phyloP scores from a whole-genome alignment of 139 green algal genomes.

The Chlamydomonas eustigma region DNA sequence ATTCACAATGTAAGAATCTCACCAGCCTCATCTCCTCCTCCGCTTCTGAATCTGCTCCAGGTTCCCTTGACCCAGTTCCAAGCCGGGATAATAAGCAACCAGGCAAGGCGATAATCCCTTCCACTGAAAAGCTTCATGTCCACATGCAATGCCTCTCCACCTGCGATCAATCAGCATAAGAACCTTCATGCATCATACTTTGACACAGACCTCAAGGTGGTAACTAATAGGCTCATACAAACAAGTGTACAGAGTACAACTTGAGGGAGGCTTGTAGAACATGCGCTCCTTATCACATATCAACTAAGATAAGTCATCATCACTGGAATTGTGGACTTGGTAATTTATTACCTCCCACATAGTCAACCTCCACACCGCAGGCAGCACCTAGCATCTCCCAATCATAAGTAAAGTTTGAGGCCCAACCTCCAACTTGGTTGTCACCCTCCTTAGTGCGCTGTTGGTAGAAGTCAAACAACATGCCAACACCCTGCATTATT shows the following conservation, averaged over 20 bases:
- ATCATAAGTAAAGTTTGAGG: constrained; percentile 41
- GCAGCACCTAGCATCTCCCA: constrained; percentile 27
- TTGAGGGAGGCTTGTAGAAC: too few relatives aligned
- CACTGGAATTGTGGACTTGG: too few relatives aligned
- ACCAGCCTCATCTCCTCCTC: neutral
- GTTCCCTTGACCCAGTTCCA: constrained; percentile 42
- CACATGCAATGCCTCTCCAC: constrained; percentile 34
- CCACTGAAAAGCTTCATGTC: constrained; percentile 41
- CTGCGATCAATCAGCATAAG: too few relatives aligned
- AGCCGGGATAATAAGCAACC: constrained; percentile 49
- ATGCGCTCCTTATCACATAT: too few relatives aligned
- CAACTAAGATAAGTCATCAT: too few relatives aligned
- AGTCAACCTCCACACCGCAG: constrained; percentile 41
- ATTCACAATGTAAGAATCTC: neutral
- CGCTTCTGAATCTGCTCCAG: neutral
- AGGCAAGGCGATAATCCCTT: constrained; percentile 44
- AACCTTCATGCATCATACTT: too few relatives aligned
- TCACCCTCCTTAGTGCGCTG: constrained; percentile 36
- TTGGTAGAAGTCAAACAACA: constrained; percentile 52
- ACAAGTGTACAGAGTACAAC: too few relatives aligned
- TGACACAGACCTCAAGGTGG: too few relatives aligned
- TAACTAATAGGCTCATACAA: too few relatives aligned
- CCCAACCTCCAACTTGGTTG: constrained; percentile 27
- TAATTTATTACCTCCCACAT: constrained; percentile 14
- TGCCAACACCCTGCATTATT: constrained; percentile 38